Conservation (phyloP, 768 basidiomycete species). For the Mycena alexandri region DNA sequence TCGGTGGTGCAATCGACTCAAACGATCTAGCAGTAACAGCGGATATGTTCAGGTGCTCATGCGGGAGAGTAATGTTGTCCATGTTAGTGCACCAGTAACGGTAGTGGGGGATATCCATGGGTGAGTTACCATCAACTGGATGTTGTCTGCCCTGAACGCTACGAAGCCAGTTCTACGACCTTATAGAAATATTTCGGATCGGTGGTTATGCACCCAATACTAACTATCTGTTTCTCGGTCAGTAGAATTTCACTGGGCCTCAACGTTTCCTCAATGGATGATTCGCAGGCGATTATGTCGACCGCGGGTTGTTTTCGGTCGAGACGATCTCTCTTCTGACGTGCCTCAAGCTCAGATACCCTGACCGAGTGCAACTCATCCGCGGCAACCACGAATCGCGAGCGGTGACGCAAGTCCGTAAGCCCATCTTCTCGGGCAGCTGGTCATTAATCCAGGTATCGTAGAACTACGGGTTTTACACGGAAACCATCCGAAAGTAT, state of each 20-base stretch:
- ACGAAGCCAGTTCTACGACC: conserved; percentile 97
- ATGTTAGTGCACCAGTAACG: conserved; percentile 95
- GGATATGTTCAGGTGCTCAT: conserved; percentile 64
- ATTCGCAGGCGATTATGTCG: conserved; percentile 93
- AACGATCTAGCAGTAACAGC: no score
- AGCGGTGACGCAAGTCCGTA: conserved; percentile 95
- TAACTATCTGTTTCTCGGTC: conserved; percentile 98
- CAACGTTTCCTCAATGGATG: conserved; percentile 28
- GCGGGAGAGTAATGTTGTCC: conserved; percentile 98
- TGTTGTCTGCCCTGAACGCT: conserved; percentile 48
- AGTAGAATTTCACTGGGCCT: conserved; percentile 44
- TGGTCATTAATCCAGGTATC: conserved; percentile 45
- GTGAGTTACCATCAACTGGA: conserved; percentile 62
- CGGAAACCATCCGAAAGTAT: conserved; percentile 98
- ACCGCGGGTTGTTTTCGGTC: conserved; percentile 96
- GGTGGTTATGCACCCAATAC: conserved; percentile 97
- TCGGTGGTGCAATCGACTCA: conserved; percentile 44
- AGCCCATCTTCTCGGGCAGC: conserved; percentile 37
- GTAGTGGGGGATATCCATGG: conserved; percentile 99
- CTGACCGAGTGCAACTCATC: conserved; percentile 95
- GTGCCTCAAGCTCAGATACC: conserved; percentile 96
- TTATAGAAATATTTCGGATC: conserved; percentile 99
- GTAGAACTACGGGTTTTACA: conserved; percentile 99
- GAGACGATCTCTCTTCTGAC: conserved; percentile 98
- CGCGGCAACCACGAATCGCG: conserved; percentile 98